phyloP scores from a whole-genome alignment of 495 filamentous ascomycete genomes.

The Hypoxylon cercidicola region DNA sequence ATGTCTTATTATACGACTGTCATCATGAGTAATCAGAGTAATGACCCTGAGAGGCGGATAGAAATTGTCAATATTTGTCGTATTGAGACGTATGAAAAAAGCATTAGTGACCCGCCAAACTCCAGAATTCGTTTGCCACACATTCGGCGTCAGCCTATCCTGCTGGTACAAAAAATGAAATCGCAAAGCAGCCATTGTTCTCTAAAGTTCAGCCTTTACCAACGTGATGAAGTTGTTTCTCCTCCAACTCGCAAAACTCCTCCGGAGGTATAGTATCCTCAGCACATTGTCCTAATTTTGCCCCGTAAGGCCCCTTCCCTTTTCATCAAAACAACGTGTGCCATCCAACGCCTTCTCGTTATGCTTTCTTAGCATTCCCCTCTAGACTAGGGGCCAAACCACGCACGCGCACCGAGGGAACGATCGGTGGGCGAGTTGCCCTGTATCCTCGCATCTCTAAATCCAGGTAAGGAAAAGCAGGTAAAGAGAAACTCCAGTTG shows the following conservation, averaged over 20 bases:
- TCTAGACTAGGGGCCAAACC: conserved; percentile 11
- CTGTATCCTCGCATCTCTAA: conserved; percentile 13
- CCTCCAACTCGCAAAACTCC: conserved; percentile 26
- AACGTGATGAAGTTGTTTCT: background rate
- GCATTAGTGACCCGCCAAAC: conserved; percentile 7
- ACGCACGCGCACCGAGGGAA: background rate
- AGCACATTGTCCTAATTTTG: conserved; percentile 27
- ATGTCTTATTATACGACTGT: too few species aligned
- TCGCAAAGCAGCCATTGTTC: background rate
- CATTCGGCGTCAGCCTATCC: background rate
- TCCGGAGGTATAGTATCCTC: conserved; percentile 31
- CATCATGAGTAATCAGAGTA: too few species aligned
- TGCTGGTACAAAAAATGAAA: conserved; percentile 4
- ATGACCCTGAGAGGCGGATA: too few species aligned
- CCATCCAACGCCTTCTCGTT: conserved; percentile 36
- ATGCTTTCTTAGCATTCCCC: conserved; percentile 15
- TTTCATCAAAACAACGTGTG: conserved; percentile 3
- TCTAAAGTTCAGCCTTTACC: too few species aligned
- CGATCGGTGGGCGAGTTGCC: background rate
- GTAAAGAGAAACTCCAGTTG: conserved; percentile 30
- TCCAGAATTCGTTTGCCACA: conserved; percentile 14
- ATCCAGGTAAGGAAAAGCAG: conserved; percentile 14
- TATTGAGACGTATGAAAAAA: too few species aligned
- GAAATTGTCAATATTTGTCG: too few species aligned
- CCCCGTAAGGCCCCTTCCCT: conserved; percentile 15